Conservation (phyloP, 1,284 basidiomycete species). For the Ustilago tritici region DNA sequence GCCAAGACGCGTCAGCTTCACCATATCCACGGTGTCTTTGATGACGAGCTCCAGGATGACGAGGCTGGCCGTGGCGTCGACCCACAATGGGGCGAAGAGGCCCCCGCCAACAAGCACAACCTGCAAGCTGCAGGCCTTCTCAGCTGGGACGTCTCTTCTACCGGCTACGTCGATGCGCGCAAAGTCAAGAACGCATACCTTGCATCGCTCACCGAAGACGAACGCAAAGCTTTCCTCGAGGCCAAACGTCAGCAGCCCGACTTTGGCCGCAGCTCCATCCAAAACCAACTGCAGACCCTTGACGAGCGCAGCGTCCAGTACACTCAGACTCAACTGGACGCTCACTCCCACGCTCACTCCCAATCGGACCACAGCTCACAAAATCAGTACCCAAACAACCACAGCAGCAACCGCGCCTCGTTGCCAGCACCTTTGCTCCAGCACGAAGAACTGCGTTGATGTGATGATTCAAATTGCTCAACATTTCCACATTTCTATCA, state of each 20-base stretch:
- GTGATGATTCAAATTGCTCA: too few relatives aligned
- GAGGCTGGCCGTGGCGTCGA: conserved; percentile 36
- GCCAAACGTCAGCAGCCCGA: conserved; percentile 19
- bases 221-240: conserved; percentile 46
- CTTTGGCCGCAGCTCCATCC: conserved; percentile 13
- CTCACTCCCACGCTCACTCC: conserved; percentile 19
- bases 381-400: conserved; percentile 23
- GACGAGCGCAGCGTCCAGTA: conserved; percentile 26
- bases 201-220: conserved; percentile 34
- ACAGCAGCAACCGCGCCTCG: conserved; percentile 24
- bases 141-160: conserved; percentile 53
- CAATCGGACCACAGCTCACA: conserved; percentile 28
- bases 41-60: conserved; percentile 51
- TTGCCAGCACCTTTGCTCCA: conserved; percentile 32
- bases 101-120: conserved; percentile 22
- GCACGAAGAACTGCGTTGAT: conserved; percentile 32
- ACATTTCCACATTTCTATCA: neutral
- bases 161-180: conserved; percentile 51
- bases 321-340: conserved; percentile 24
- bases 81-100: conserved; percentile 45
- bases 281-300: conserved; percentile 15
- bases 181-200: conserved; percentile 56
- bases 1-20: conserved; percentile 53
- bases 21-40: conserved; percentile 55
- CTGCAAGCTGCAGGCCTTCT: conserved; percentile 31